Evolutionary conservation across 805 yeast genomes (phyloP).

Genomic region (Starmerella geochares): DNA sequence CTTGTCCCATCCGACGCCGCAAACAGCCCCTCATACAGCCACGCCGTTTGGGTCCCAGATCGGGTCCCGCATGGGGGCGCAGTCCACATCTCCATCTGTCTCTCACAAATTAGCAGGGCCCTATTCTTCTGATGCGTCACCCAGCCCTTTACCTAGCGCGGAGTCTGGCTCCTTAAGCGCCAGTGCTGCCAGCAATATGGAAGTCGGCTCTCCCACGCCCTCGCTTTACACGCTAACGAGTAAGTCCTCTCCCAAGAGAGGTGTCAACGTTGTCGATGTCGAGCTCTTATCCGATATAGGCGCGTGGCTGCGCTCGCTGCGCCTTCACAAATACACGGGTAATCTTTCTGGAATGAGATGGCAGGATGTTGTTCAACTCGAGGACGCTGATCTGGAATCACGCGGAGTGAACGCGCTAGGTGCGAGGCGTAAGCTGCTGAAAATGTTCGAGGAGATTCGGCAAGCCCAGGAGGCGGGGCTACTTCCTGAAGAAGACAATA

Average conservation of each 20-base stretch:
- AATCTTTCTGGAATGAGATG: slow-evolving; percentile 66
- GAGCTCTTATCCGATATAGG: slow-evolving; percentile 60
- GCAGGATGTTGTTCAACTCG: slow-evolving; percentile 63
- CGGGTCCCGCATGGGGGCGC: neutral
- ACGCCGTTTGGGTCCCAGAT: neutral
- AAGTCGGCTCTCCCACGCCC: slow-evolving; percentile 2
- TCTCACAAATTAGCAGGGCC: neutral
- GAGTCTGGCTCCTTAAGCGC: neutral
- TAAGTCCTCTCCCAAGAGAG: slow-evolving; percentile 8
- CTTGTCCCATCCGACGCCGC: neutral
- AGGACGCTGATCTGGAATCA: slow-evolving; percentile 57
- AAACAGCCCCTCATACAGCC: neutral
- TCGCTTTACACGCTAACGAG: neutral
- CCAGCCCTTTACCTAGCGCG: neutral
- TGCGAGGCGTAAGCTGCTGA: slow-evolving; percentile 84
- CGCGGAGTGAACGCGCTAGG: slow-evolving; percentile 91
- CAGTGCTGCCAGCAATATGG: neutral
- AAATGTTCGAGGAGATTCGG: slow-evolving; percentile 78
- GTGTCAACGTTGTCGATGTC: slow-evolving; percentile 25
- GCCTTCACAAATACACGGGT: slow-evolving; percentile 90
- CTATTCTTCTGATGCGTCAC: neutral
- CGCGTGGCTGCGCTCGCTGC: slow-evolving; percentile 77
- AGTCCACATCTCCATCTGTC: neutral
- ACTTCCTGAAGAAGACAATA: slow-evolving; percentile 13
- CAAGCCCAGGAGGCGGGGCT: slow-evolving; percentile 39